Base-by-base conservation (phyloP, 257 asterid species). In the Paulownia fortunei region DNA sequence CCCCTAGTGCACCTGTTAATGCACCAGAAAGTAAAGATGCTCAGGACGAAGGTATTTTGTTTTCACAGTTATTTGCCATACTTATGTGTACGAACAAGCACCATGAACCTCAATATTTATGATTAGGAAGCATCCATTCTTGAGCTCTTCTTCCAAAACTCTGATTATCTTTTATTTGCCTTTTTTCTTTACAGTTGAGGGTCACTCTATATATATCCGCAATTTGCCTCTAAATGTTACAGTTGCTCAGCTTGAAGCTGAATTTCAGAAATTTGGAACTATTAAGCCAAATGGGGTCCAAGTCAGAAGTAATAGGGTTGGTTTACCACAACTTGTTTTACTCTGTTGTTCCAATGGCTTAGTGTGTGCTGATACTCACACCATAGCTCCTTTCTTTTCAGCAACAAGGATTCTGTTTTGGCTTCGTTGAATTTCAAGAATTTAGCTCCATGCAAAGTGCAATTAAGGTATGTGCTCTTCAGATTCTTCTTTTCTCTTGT, bases 391-490 rank as follows among this genome's bases (percentile, higher is more conserved):
- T 81, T 77, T 77, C 63, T 80, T 71, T 80, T 79, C 86, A 90
- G 92, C 92, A 83, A 79, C 97, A 91, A 56, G 94, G 90, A 18
- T 90, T 85, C 80, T 93, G 96, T 86, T 95, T 90, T 64, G 99
- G 98, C 41, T 95, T 95, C 73, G 98, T 95, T 63, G 97, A 95
- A 76, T 95, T 90, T 85, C 90, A 77, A 79, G 91, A 89, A 8
- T 73, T 86, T 74, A 86, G 87, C 80, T 83, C 99, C 83, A 88
- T 95, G 99, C 90, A 87, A 82, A 85, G 67, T 65, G 96, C 99
- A 30, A 89, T 95, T 60, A 87, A 90, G 93, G 99, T 93, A 37
- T 72, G 81, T 60, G 69, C 69, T 64, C 73, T 46, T 74, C 70
- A 24, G n/a, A 72, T 72, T 39, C 39, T 34, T 26, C 18, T 80